phyloP scores from a whole-genome alignment of 1,284 basidiomycete genomes.

The Puccinia coronata region DNA sequence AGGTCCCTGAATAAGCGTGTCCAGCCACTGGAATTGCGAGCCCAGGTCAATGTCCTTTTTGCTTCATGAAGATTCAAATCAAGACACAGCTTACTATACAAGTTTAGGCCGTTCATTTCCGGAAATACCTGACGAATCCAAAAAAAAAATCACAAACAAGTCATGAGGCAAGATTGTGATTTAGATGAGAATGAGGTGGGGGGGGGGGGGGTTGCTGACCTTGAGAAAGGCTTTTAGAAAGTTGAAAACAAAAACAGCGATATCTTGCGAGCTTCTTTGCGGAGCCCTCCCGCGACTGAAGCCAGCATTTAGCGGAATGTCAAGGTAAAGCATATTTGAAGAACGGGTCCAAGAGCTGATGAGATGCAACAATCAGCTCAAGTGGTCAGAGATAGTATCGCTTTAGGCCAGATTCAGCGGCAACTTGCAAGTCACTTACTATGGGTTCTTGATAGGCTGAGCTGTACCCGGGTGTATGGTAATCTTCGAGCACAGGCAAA shows the following conservation, averaged over 20 bases:
- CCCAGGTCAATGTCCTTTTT: background rate
- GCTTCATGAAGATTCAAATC: background rate
- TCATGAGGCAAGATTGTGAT: background rate
- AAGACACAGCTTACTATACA: constrained; percentile 7
- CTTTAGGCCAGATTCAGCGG: background rate
- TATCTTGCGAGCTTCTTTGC: constrained; percentile 60
- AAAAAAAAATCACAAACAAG: background rate
- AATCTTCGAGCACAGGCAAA: constrained; percentile 13
- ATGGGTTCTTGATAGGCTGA: constrained; percentile 68
- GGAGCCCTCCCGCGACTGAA: constrained; percentile 73
- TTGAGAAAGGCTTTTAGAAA: constrained; percentile 52
- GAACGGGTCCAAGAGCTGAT: constrained; percentile 32
- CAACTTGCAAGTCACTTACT: constrained; percentile 75
- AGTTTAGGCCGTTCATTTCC: constrained; percentile 24
- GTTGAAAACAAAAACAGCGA: constrained; percentile 58
- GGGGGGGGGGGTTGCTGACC: background rate
- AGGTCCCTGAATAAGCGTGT: constrained; percentile 59
- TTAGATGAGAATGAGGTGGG: background rate
- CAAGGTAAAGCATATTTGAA: constrained; percentile 66
- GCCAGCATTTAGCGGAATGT: constrained; percentile 80
- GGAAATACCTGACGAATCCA: constrained; percentile 21
- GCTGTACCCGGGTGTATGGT: constrained; percentile 69
- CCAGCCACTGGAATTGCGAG: constrained; percentile 53
- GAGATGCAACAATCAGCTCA: background rate
- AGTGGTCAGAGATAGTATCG: background rate